Conservation (phyloP, 2,329 filamentous ascomycete genomes). For the Magnaporthiopsis incrustans region DNA sequence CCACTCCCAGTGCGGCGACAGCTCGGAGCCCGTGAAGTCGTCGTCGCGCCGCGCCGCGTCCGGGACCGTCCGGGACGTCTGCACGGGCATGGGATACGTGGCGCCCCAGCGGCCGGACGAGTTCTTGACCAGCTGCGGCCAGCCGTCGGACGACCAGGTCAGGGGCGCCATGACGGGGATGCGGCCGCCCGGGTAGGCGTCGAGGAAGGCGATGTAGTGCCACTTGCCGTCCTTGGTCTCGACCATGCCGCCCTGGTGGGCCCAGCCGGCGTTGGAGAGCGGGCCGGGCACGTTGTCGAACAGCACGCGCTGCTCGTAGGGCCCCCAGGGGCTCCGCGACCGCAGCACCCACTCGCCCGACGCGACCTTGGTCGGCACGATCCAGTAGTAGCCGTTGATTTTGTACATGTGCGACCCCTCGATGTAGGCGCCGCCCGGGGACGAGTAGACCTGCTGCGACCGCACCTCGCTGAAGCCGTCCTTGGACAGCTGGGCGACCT, state of each 20-base stretch:
- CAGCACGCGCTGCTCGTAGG: constrained; percentile 39
- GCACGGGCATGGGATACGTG: constrained; percentile 31
- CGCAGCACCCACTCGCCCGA: constrained; percentile 39
- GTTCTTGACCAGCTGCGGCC: constrained; percentile 32
- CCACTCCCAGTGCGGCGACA: constrained; percentile 48
- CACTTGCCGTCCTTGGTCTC: constrained; percentile 42
- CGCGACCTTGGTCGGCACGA: constrained; percentile 39
- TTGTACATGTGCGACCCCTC: constrained; percentile 52
- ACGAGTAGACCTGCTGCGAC: constrained; percentile 34
- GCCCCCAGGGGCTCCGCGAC: constrained; percentile 41
- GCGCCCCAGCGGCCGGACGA: constrained; percentile 36
- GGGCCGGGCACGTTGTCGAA: constrained; percentile 33
- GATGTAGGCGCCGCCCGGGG: constrained; percentile 26
- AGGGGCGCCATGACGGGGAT: constrained; percentile 50
- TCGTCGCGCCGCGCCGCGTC: constrained; percentile 37
- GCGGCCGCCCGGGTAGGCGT: constrained; percentile 47
- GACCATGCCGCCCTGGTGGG: constrained; percentile 50
- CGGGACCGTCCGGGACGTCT: constrained; percentile 18
- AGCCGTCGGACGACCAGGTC: constrained; percentile 43
- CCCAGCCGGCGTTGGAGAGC: constrained; percentile 33
- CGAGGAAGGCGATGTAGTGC: constrained; percentile 52
- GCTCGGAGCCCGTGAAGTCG: constrained; percentile 30
- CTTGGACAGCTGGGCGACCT: constrained; percentile 39
- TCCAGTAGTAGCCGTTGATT: constrained; percentile 46
- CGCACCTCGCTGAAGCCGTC: constrained; percentile 39